Conservation (phyloP, 108 stramenopile genomes). For the Stephanodiscus triporus region DNA sequence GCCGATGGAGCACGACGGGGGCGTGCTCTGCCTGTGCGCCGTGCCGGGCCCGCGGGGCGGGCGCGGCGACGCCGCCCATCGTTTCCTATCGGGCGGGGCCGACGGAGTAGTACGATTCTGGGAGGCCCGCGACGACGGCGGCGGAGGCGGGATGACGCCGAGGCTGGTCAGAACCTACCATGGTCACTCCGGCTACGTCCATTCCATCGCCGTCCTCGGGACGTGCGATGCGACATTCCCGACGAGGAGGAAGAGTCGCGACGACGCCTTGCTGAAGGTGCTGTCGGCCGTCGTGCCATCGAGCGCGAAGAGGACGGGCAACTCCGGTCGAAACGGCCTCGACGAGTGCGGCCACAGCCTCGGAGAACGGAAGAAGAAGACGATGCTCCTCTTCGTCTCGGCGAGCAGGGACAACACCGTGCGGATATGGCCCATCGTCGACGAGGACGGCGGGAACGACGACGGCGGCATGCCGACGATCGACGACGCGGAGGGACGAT, state of each 20-base stretch:
- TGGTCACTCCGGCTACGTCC: slow-evolving; percentile 25
- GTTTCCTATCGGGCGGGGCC: slow-evolving; percentile 35
- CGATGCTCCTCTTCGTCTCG: slow-evolving; percentile 31
- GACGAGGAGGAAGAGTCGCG: background rate
- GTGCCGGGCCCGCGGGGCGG: slow-evolving; percentile 13
- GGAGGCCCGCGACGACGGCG: slow-evolving; percentile 28
- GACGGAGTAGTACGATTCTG: slow-evolving; percentile 45
- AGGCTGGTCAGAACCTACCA: slow-evolving; percentile 16
- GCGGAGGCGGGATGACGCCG: slow-evolving; percentile 14
- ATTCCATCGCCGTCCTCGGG: slow-evolving; percentile 8
- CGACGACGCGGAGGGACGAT: slow-evolving; percentile 5
- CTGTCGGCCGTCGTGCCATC: too few relatives aligned
- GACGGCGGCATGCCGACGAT: background rate
- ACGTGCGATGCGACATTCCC: background rate
- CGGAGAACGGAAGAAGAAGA: background rate
- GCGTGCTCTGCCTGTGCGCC: slow-evolving; percentile 20
- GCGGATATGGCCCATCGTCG: slow-evolving; percentile 25
- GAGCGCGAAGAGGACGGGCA: background rate
- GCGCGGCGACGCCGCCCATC: slow-evolving; percentile 10
- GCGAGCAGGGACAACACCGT: slow-evolving; percentile 40
- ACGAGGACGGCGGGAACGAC: slow-evolving; percentile 4
- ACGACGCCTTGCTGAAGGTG: too few relatives aligned
- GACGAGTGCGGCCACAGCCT: background rate
- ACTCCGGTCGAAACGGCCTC: background rate
- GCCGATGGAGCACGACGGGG: slow-evolving; percentile 47